Evolutionary conservation across 306 rosid genomes (phyloP).

Genomic region (Acacia acuminata): DNA sequence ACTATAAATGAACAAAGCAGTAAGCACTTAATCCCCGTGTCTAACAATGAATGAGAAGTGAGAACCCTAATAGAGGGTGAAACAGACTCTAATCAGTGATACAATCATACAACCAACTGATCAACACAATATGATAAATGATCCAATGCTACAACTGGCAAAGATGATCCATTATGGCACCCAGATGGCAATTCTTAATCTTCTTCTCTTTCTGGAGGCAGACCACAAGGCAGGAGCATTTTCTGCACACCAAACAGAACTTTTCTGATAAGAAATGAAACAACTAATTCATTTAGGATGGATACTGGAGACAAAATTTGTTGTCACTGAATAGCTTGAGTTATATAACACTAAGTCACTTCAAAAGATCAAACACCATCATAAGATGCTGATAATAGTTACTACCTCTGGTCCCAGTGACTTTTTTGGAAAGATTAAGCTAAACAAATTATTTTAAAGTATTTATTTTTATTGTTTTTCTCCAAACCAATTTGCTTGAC

Average conservation of each 20-base stretch:
- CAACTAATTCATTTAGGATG: constrained; percentile 3
- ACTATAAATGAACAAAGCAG: background rate
- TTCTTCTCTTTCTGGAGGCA: constrained; percentile 92
- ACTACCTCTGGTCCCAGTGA: too few species aligned
- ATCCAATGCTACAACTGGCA: constrained; percentile 15
- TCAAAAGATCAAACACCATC: background rate
- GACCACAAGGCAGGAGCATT: constrained; percentile 96
- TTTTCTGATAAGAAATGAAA: constrained; percentile 13
- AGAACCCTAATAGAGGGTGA: background rate
- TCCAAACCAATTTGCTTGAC: too few species aligned
- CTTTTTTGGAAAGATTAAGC: too few species aligned
- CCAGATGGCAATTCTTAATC: constrained; percentile 47
- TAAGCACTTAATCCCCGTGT: background rate
- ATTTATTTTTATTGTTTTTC: too few species aligned
- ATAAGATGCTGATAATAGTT: background rate
- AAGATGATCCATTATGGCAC: constrained; percentile 3
- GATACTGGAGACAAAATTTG: background rate
- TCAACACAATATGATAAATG: constrained; percentile 19
- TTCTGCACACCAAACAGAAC: constrained; percentile 52
- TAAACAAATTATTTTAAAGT: too few species aligned
- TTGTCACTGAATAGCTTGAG: background rate
- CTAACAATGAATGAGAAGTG: background rate
- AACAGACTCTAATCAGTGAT: constrained; percentile 24
- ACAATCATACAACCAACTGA: constrained; percentile 24
- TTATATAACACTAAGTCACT: constrained; percentile 9